Conservation (phyloP, 495 filamentous ascomycete species). For the Penicillium silybi region DNA sequence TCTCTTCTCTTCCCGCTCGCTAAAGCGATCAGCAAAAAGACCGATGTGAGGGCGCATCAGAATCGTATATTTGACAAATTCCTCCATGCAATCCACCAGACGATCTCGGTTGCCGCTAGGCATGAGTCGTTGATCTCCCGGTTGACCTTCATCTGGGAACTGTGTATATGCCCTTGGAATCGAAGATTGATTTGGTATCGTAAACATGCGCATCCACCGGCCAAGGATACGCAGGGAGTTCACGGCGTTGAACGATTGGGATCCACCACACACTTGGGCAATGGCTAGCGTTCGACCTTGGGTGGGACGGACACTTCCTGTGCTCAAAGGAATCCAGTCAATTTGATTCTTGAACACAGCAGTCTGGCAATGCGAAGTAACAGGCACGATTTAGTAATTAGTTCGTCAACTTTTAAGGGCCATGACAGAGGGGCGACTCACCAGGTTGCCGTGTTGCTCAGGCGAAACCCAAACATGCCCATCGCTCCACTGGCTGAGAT, state of each 20-base stretch:
- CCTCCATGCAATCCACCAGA: slow-evolving; percentile 74
- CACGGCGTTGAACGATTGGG: slow-evolving; percentile 71
- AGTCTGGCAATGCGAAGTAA: too few relatives aligned
- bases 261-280: slow-evolving; percentile 62
- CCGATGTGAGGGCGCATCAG: slow-evolving; percentile 59
- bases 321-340: slow-evolving; percentile 67
- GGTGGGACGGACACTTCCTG: slow-evolving; percentile 62
- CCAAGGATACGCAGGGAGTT: slow-evolving; percentile 67
- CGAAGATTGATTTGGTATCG: slow-evolving; percentile 65
- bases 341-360: slow-evolving; percentile 74
- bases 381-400: too few relatives aligned
- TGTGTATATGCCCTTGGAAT: slow-evolving; percentile 64
- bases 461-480: too few relatives aligned
- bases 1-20: slow-evolving; percentile 46
- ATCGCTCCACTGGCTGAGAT: too few relatives aligned
- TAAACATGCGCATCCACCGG: slow-evolving; percentile 77
- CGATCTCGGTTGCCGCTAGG: slow-evolving; percentile 61
- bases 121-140: slow-evolving; percentile 52
- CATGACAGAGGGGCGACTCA: too few relatives aligned
- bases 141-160: slow-evolving; percentile 53
- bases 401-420: too few relatives aligned
- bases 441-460: too few relatives aligned
- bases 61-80: slow-evolving; percentile 71
- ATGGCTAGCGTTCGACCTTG: slow-evolving; percentile 66
- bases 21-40: slow-evolving; percentile 63